A percentile compares a stretch with the other conserved stretches of the same genome.
Conservation (phyloP, 1,139 yeast genomes). For the Hansenula anomala region DNA sequence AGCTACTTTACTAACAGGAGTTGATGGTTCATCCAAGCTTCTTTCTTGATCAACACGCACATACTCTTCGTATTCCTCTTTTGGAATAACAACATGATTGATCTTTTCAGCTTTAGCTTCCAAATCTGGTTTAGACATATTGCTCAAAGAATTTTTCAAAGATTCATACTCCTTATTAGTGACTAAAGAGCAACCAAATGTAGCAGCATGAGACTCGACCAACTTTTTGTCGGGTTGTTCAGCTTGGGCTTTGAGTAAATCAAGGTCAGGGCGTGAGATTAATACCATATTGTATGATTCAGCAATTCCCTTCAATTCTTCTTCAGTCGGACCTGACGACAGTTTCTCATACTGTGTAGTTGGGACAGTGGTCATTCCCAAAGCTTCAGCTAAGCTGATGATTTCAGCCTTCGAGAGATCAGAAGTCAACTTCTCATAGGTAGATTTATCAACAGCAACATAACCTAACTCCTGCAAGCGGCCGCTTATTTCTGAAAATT, state of each 20-base stretch:
- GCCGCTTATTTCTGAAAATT: neutral
- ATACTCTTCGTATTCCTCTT: slow-evolving; percentile 19
- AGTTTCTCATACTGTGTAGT: slow-evolving; percentile 20
- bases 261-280: slow-evolving; percentile 9
- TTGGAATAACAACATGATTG: slow-evolving; percentile 23
- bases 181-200: slow-evolving; percentile 20
- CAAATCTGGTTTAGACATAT: slow-evolving; percentile 23
- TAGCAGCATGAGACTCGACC: slow-evolving; percentile 22
- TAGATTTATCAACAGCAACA: slow-evolving; percentile 9
- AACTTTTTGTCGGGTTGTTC: slow-evolving; percentile 25
- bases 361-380: slow-evolving; percentile 22
- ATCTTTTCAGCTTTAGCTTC: slow-evolving; percentile 21
- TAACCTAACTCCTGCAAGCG: slow-evolving; percentile 5
- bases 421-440: slow-evolving; percentile 11
- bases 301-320: slow-evolving; percentile 21
- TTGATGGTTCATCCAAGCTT: slow-evolving; percentile 10
- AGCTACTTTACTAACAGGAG: slow-evolving; percentile 24
- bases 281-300: slow-evolving; percentile 1
- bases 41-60: slow-evolving; percentile 2
- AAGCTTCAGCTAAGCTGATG: slow-evolving; percentile 13
- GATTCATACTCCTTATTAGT: slow-evolving; percentile 23
- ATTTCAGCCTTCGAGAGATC: slow-evolving; percentile 20
- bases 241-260: slow-evolving; percentile 18
- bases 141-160: slow-evolving; percentile 13
- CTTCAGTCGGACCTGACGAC: slow-evolving; percentile 22